Conservation (phyloP, 495 filamentous ascomycete genomes). For the Daldinia loculata region DNA sequence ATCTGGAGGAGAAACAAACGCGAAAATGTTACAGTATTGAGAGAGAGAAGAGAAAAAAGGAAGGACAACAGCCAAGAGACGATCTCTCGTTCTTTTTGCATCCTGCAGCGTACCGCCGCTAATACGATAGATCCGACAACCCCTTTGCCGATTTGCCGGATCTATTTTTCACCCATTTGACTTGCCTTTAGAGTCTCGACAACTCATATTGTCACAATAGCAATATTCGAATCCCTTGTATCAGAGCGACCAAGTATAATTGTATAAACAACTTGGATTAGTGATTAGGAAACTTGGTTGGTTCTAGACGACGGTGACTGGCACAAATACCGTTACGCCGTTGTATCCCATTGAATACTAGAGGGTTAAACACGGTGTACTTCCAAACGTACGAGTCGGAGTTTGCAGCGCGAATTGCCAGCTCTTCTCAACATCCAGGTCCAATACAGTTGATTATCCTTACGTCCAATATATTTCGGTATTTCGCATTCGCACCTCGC, state of each 20-base stretch:
- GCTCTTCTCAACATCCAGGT: background rate
- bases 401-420: background rate
- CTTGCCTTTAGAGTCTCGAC: conserved; percentile 1
- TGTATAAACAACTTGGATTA: conserved; percentile 14
- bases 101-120: conserved; percentile 3
- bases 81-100: conserved; percentile 18
- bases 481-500: conserved; percentile 1
- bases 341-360: conserved; percentile 26
- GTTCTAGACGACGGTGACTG: conserved; percentile 11
- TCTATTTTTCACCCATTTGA: background rate
- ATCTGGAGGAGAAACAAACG: conserved; percentile 16
- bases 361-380: background rate
- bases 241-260: conserved; percentile 5
- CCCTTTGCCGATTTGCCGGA: conserved; percentile 22
- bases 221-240: background rate
- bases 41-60: conserved; percentile 13
- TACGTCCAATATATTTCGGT: background rate
- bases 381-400: conserved; percentile 15
- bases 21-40: conserved; percentile 31
- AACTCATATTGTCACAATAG: background rate
- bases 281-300: conserved; percentile 15
- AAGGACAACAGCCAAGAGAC: conserved; percentile 29
- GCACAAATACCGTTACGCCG: conserved; percentile 9
- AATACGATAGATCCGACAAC: conserved; percentile 23
- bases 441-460: conserved; percentile 1